Base-by-base conservation (phyloP, 177 flowering plant species). In the Vitis hybrid region DNA sequence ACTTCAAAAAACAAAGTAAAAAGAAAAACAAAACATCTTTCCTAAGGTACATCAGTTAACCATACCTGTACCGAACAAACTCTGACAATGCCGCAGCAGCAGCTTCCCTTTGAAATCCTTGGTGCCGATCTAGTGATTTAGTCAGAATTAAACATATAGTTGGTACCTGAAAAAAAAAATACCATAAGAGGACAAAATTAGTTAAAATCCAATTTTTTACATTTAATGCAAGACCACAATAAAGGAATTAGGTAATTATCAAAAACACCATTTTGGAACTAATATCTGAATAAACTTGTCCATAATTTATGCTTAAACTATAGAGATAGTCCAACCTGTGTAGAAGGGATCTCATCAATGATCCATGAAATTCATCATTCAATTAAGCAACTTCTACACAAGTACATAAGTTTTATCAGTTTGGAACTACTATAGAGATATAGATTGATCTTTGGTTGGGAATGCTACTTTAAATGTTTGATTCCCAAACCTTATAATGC, bases 11-110 rank as follows among this genome's bases (percentile, higher is more conserved):
- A 28, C 20, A 61, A 18, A 51, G 22, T 57, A 55, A 55, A 54
- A 31, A 14, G 7, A 17, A 33, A 33, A 31, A 55, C 53, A 64
- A 33, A 44, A 49, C 14, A 50, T 38, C 13, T 2, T 38, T n/a
- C 9, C n/a, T 8, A 57, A 2, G 54, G 24, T 13, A 54, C 33
- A 13, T 13, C 6, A 59, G 49, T 47, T 11, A 11, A 20, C 9
- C 59, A 63, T 83, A 96, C 99, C 99, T 83, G 68, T 82, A 89
- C 17, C 86, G 90, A 31, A 94, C 83, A 83, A 94, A 96, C 83
- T 94, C 97, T 28, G 99, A 96, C 57, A 96, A 71, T 73, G 97
- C 94, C 49, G 95, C 97, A 69, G 98, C 95, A 28, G 98, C 99
- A 75, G 98, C 95, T 87, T 92, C 98, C 79, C 95, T 88, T 73